Conservation (phyloP, 345 rosid species). For the Gossypium thurberi region DNA sequence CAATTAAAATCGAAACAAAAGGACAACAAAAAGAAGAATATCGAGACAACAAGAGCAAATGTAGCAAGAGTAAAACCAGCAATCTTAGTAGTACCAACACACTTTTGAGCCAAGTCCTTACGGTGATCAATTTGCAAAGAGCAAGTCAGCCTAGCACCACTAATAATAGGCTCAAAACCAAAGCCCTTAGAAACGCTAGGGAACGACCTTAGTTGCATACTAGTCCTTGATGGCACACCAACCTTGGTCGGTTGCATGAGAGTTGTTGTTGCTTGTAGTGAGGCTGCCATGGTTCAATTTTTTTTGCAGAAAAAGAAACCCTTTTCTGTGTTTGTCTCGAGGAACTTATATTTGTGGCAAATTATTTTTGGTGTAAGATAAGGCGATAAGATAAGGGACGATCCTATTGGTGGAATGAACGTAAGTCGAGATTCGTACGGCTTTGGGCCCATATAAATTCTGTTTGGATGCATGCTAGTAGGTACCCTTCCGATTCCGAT, state of each 20-base stretch:
- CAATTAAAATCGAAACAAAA: not conserved
- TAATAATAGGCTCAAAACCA: conserved; percentile 38
- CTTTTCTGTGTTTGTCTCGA: not conserved
- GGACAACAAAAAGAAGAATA: conserved; percentile 13
- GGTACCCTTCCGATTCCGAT: too few relatives aligned
- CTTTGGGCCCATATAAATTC: not conserved
- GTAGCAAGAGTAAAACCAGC: conserved; percentile 92
- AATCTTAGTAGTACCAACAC: conserved; percentile 61
- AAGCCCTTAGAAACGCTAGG: conserved; percentile 49
- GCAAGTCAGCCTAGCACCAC: conserved; percentile 57
- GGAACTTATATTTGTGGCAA: not conserved
- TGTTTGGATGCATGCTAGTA: not conserved
- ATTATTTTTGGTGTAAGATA: conserved; percentile 41
- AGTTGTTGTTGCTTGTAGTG: conserved; percentile 86
- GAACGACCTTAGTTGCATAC: conserved; percentile 41
- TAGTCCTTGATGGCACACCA: conserved; percentile 35
- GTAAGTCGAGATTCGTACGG: not conserved
- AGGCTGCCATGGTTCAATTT: conserved; percentile 55
- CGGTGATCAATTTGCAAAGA: conserved; percentile 51
- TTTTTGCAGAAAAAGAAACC: not conserved
- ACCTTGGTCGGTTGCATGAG: conserved; percentile 70
- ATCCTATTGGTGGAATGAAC: conserved; percentile 55
- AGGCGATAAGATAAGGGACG: conserved; percentile 19
- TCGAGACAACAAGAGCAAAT: conserved; percentile 93
- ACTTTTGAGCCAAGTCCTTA: conserved; percentile 68